Percentiles rank a stretch among this genome's conserved stretches.
Evolutionary conservation across 352 stramenopile genomes (phyloP).

Genomic region (Phytophthora multivora): DNA sequence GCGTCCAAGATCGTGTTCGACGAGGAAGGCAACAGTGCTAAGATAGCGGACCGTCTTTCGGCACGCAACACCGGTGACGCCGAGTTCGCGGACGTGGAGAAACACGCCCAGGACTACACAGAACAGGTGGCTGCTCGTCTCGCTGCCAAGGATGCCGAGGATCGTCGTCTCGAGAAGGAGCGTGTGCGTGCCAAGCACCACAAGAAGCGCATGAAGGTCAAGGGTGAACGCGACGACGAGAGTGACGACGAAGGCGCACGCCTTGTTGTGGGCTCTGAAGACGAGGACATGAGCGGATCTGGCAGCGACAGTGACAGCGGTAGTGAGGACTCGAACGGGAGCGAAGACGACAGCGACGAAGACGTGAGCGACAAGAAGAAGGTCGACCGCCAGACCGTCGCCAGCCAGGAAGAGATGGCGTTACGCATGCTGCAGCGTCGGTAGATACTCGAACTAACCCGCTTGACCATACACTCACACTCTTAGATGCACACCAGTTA

Average conservation of each 20-base stretch:
- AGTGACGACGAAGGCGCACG: conserved; percentile 32
- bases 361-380: conserved; percentile 33
- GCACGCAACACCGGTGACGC: conserved; percentile 44
- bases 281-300: conserved; percentile 42
- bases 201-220: conserved; percentile 87
- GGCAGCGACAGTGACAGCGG: conserved; percentile 33
- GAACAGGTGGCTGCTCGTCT: conserved; percentile 71
- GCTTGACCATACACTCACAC: conserved; percentile 9
- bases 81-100: conserved; percentile 72
- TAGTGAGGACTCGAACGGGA: conserved; percentile 28
- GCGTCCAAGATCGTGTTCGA: conserved; percentile 93
- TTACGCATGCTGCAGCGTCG: conserved; percentile 77
- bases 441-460: conserved; percentile 31
- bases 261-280: conserved; percentile 54
- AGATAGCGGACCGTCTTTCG: conserved; percentile 62
- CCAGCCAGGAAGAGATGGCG: conserved; percentile 80
- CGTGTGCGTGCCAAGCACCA: conserved; percentile 89
- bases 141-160: conserved; percentile 79
- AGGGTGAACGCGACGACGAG: conserved; percentile 71
- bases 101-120: conserved; percentile 65
- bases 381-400: conserved; percentile 53
- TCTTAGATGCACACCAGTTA: neutral
- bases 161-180: conserved; percentile 85
- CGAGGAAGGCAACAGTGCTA: conserved; percentile 91
- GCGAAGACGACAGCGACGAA: conserved; percentile 36